These are phyloP conservation scores for Vicia sativa DNA, from an alignment of 306 rosid genomes.

Conservation along the genomic window DNA sequence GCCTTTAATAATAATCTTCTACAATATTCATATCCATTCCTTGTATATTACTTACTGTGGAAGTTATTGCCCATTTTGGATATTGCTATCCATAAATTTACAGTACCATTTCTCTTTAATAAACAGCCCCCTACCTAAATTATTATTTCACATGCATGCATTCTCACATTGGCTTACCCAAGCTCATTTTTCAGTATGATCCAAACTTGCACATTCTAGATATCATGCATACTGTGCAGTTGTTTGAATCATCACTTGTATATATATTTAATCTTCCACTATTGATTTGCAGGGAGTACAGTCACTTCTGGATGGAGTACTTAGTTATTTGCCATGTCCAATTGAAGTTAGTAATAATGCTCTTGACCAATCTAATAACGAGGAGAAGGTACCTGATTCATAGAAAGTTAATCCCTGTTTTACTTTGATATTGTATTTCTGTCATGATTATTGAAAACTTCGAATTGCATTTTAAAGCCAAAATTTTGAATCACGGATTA, in stretches of 20 bases:
- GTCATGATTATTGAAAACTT: slow-evolving; percentile 13
- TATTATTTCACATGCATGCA: slow-evolving; percentile 17
- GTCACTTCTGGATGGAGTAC: slow-evolving; percentile 91
- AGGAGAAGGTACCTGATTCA: slow-evolving; percentile 71
- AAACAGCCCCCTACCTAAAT: not conserved
- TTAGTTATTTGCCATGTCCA: slow-evolving; percentile 93
- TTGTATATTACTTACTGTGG: too few relatives aligned
- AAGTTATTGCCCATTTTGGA: too few relatives aligned
- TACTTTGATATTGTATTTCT: slow-evolving; percentile 33
- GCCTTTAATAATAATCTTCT: too few relatives aligned
- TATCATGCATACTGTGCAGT: slow-evolving; percentile 10
- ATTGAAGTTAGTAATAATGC: slow-evolving; percentile 83
- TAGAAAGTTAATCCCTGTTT: slow-evolving; percentile 23
- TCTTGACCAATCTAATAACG: slow-evolving; percentile 85
- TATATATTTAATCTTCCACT: slow-evolving; percentile 38
- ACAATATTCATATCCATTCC: too few relatives aligned
- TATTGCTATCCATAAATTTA: too few relatives aligned
- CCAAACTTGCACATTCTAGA: slow-evolving; percentile 23
- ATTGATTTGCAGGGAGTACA: slow-evolving; percentile 87
- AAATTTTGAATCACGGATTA: slow-evolving; percentile 1
- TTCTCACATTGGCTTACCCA: not conserved
- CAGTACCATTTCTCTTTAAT: too few relatives aligned
- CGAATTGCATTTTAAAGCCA: slow-evolving; percentile 15
- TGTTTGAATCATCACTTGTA: slow-evolving; percentile 21
- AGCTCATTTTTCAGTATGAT: slow-evolving; percentile 13